Base-by-base conservation (phyloP, 169 alveolate genomes). In the Cryptosporidium parvum region DNA sequence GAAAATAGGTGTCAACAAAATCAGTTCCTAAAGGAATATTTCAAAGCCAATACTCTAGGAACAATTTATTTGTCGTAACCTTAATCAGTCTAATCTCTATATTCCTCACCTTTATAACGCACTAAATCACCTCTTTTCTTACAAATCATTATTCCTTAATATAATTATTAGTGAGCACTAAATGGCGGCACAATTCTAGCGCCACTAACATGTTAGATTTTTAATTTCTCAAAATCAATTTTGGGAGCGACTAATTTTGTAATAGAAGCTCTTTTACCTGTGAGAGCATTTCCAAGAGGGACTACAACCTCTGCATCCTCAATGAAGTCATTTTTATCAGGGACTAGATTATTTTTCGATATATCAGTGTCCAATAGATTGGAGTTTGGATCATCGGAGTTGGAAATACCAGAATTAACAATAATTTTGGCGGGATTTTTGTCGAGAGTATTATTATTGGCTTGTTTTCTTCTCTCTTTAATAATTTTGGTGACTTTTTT, bases 231-330 rank as follows among this genome's bases (percentile, higher is more conserved):
- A 65, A 65, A 65, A 29, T 65, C 72, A 31, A 72, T 44, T 44
- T 72, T 72, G 14, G 89, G 89, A 37, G 89, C 89, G 42, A 80
- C 67, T 21, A 80, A 23, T 62, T 65, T 80, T 12, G 89, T 42
- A 44, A 80, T 62, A 8, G 89, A 80, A 8, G 65, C 65, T 80
- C 89, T 80, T 21, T 62, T 59, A 23, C 89, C 89, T 12, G 69
- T 31, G n/a, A 80, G 68, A 12, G 48, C 62, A 31, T 80, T 59
- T 8, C 89, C 75, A 9, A 80, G 45, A 21, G 89, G 75, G n/a
- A 80, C 75, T 8, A 9, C 37, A 29, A 35, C 62, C 3, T 80
- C 89, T 1, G 42, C 9, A 51, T 80, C 68, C 29, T 53, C 72
- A 29, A 65, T 21, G 44, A 3, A n/a, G 23, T 33, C 51, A 18